Base-by-base conservation (phyloP, 257 asterid species). In the Fraxinus anomala region DNA sequence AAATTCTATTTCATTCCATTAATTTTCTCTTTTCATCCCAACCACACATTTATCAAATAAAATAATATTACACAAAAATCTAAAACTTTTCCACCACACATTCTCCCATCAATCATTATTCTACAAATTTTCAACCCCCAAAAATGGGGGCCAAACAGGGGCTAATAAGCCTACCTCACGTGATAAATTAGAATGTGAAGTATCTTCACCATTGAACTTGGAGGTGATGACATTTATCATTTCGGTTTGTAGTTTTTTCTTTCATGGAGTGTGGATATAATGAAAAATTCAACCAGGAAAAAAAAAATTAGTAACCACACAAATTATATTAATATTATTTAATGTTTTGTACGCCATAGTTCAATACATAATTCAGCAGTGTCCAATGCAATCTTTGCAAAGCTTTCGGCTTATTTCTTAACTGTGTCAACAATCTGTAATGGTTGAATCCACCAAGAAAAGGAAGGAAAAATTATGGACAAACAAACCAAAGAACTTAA, bases 341-440 rank as follows among this genome's bases (percentile, higher is more conserved):
- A 51, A 17, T 70, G 67, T n/a, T 77, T 76, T 72, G 74, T 76
- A 80, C 88, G 78, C 49, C 68, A 56, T 16, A 51, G 5, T 34
- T 42, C 17, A 77, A 21, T 31, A 79, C 77, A 79, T 72, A 73
- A 11, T 12, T 14, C 17, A 42, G 51, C 51, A 42, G 51, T 12
- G 51, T 42, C 17, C 51, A 67, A 42, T 36, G 28, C 67, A 80
- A 76, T 21, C 74, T 83, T 75, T 73, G 39, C 75, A 16, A 42
- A 42, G 17, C 51, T 76, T 36, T 75, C 77, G 68, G 49, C 80
- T 87, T 89, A 84, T 88, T 88, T 63, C 84, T 75, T 79, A 77
- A 74, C 65, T 30, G 17, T 54, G 54, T 73, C 70, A 84, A 75
- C 80, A 49, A n/a, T 66, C 49, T 66, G 77, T 80, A 56, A 26